These are phyloP conservation scores for Wickerhamia fluorescens DNA, from an alignment of 805 yeast genomes.

Conservation along the genomic window DNA sequence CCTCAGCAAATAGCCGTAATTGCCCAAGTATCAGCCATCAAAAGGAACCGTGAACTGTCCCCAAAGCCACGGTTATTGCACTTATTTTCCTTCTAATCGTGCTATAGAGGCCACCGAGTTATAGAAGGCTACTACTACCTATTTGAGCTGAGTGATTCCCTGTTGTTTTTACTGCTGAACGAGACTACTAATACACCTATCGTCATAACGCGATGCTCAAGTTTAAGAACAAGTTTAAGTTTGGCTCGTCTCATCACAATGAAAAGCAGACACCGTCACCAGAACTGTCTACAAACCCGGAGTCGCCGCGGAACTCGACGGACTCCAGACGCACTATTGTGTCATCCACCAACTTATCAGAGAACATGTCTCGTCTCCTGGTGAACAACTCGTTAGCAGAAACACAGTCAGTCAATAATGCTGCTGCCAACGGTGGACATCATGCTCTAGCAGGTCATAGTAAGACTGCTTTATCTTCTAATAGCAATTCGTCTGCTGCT, in stretches of 20 bases:
- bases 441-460: not conserved
- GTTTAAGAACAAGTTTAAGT: constrained; percentile 24
- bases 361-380: constrained; percentile 9
- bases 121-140: too few relatives aligned
- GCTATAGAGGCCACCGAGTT: too few relatives aligned
- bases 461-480: not conserved
- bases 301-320: constrained; percentile 14
- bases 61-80: too few relatives aligned
- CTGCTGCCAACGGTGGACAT: not conserved
- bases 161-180: too few relatives aligned
- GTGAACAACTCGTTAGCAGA: not conserved
- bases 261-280: constrained; percentile 4
- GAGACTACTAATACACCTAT: too few relatives aligned
- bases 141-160: too few relatives aligned
- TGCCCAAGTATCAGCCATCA: too few relatives aligned
- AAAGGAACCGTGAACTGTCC: too few relatives aligned
- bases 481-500: not conserved
- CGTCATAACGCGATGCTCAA: too few relatives aligned
- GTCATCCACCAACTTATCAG: constrained; percentile 15
- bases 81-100: too few relatives aligned
- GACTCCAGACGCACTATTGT: constrained; percentile 19
- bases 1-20: too few relatives aligned
- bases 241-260: constrained; percentile 12
- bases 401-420: not conserved
- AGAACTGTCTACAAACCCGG: constrained; percentile 4